Evolutionary conservation across 1,284 basidiomycete species (phyloP).

Genomic region (Hymenochaete sp.): DNA sequence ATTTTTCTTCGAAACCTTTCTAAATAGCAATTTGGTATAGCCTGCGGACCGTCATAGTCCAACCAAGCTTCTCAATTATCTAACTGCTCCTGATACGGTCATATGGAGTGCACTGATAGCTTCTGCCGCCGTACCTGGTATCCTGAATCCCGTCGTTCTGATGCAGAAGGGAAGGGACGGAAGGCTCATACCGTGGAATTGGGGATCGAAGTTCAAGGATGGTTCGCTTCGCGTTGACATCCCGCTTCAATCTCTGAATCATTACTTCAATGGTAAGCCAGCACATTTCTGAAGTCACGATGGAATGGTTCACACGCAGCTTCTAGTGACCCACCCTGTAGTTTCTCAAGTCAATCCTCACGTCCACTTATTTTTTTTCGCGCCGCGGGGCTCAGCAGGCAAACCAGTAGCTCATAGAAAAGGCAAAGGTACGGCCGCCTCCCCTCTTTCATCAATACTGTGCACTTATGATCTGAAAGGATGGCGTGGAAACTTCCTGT

Average conservation of each 20-base stretch:
- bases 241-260: constrained; percentile 83
- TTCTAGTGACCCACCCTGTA: constrained; percentile 83
- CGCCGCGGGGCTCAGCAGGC: constrained; percentile 87
- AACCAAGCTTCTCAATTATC: constrained; percentile 91
- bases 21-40: too few species aligned
- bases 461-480: constrained; percentile 35
- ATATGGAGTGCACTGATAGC: constrained; percentile 75
- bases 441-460: neutral
- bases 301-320: constrained; percentile 12
- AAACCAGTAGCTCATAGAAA: constrained; percentile 88
- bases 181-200: constrained; percentile 84
- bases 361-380: constrained; percentile 97
- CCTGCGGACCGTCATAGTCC: constrained; percentile 43
- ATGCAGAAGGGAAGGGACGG: constrained; percentile 90
- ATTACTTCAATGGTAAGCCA: constrained; percentile 77
- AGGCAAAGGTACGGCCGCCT: constrained; percentile 60
- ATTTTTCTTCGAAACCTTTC: too few species aligned
- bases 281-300: neutral
- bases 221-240: constrained; percentile 90
- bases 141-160: constrained; percentile 80
- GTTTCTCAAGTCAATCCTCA: constrained; percentile 97
- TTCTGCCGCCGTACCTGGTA: constrained; percentile 79
- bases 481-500: constrained; percentile 92
- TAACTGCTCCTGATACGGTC: constrained; percentile 86
- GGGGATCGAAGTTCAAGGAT: constrained; percentile 89